Evolutionary conservation across 345 rosid genomes (phyloP), one percentile per base, ranked within the genome.

Genomic region (Eucalyptus sideroxylon): DNA sequence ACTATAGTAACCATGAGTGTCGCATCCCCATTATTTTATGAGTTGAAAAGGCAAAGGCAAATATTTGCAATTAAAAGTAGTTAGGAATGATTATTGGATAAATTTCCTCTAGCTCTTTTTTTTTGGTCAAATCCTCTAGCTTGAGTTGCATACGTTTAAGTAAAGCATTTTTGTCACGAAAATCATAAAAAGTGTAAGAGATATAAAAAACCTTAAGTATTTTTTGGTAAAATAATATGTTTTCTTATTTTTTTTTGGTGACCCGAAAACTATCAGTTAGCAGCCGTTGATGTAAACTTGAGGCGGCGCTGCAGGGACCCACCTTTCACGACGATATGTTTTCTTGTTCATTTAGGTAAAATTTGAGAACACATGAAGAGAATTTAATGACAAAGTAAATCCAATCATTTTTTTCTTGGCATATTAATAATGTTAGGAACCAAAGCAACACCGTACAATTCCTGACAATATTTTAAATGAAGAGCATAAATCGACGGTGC

Each of bases 201-300:
- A 60, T 60, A 60, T 26, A 11, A 24, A 23, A 60, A 60, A 11
- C 4, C 16, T 27, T 12, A 27, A 60, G 30, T 27, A 1, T 27
- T 56, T 56, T 2, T 56, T 23, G 62, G 62, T 56, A 23, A 56
- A 56, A 56, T 56, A 56, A 24, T 24, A 56, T 9, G 45, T 8
- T 44, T 44, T 44, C 45, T 8, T 44, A 44, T 44, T 8, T 9
- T 44, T 44, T 44, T 44, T 44, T 44, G 3, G 10, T 44, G 47
- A 44, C 1, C 3, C 1, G 8, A 2, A 9, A 44, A 7, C 2
- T 1, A 42, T 42, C 2, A 42, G 2, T 42, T 1, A 5, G 44
- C 44, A 42, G 44, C 44, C 44, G 44, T 7, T 42, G 44, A 42
- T 1, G 44, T 42, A 42, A 42, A 44, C 45, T 2, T 42, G 8